Evolutionary conservation across 2,329 filamentous ascomycete genomes (phyloP), one percentile per base, ranked within the genome.

Genomic region (Phaeosphaeriaceae sp.): DNA sequence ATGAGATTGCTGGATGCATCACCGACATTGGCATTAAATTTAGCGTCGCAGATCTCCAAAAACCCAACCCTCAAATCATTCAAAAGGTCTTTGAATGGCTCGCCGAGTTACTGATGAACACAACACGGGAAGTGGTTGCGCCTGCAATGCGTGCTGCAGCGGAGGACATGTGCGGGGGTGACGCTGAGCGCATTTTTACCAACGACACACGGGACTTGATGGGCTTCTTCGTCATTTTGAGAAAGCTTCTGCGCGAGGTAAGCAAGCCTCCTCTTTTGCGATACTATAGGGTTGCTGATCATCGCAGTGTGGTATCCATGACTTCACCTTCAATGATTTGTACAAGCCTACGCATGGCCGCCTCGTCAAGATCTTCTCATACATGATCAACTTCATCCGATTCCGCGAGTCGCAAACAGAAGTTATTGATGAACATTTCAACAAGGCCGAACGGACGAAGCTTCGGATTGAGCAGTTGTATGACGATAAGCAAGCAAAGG

Each of bases 41-140:
- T 74, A 89, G 85, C 29, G 81, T 92, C 15, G 84, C 88, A 53
- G 93, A 99, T 75, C 83, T 99, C 33, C 87, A 93, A 64, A 97
- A 97, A 70, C 94, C 94, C 4, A 96, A 96, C 64, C 88, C 94
- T 3, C 85, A 93, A 52, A 92, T 96, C 67, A 92, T 97, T 45
- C 94, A 99, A 75, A 92, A 94, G 80, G 92, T 99, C 43, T 96
- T 97, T 70, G 94, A 99, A 81, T 96, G 92, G 88, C 94, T 99
- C 63, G 92, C 92, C 50, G 92, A 97, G 70, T 81, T 97, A 15
- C 83, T 97, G 21, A 90, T 97, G 79, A 97, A 96, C 76, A 88
- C 90, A 46, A 97, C 92, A 29, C 89, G 92, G 63, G 92, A 96
- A 61, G 91, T 92, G 5, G 89, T 99, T 54, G 92, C 96, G 70